These are phyloP conservation scores for Dillenia suffruticosa DNA, from an alignment of 164 flowering plant genomes.

Conservation along the genomic window DNA sequence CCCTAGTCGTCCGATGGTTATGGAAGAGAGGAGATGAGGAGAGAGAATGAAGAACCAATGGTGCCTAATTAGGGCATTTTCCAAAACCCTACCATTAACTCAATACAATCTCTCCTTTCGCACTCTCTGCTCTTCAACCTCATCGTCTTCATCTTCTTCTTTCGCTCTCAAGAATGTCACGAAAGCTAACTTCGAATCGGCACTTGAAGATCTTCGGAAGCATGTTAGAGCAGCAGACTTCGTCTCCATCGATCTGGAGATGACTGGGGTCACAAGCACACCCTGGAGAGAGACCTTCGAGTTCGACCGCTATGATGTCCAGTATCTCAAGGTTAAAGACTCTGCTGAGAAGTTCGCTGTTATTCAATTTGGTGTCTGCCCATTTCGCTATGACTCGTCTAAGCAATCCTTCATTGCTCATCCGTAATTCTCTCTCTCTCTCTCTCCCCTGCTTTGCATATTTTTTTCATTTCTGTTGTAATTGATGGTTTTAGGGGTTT, in stretches of 20 bases:
- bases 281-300: slow-evolving; percentile 88
- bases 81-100: slow-evolving; percentile 20
- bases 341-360: slow-evolving; percentile 97
- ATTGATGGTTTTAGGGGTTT: background rate
- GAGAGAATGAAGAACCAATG: slow-evolving; percentile 21
- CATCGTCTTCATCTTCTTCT: slow-evolving; percentile 15
- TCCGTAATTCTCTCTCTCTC: slow-evolving; percentile 49
- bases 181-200: slow-evolving; percentile 64
- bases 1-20: too few relatives aligned
- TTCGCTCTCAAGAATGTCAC: slow-evolving; percentile 70
- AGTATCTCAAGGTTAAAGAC: slow-evolving; percentile 81
- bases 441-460: background rate
- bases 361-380: slow-evolving; percentile 92
- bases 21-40: too few relatives aligned
- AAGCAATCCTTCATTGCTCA: slow-evolving; percentile 58
- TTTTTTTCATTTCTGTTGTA: background rate
- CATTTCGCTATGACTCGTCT: slow-evolving; percentile 74
- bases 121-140: slow-evolving; percentile 12
- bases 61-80: slow-evolving; percentile 19
- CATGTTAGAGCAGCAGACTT: slow-evolving; percentile 73
- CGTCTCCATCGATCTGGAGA: slow-evolving; percentile 85
- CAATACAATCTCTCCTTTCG: slow-evolving; percentile 6
- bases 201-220: slow-evolving; percentile 45
- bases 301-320: slow-evolving; percentile 69
- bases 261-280: slow-evolving; percentile 88